Evolutionary conservation across 2,329 filamentous ascomycete species (phyloP).

Genomic region (Hortaea werneckii): DNA sequence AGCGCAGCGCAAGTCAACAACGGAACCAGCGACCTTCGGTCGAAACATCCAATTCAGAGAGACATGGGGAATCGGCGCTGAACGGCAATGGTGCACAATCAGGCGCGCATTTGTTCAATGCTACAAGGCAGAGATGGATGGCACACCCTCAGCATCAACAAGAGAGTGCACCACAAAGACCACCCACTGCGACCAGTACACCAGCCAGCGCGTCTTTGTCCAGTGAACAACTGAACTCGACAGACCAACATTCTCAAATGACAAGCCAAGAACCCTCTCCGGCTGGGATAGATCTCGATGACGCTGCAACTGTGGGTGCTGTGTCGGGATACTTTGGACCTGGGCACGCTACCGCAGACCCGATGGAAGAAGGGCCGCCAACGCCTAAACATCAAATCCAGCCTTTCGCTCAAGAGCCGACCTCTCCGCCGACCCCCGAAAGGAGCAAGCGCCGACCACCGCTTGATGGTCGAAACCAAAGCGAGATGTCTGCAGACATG

Average conservation of each 20-base stretch:
- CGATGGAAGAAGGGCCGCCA: not conserved
- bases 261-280: constrained; percentile 13
- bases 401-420: constrained; percentile 5
- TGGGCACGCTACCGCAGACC: constrained; percentile 3
- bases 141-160: constrained; percentile 5
- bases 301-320: constrained; percentile 15
- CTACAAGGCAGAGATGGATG: constrained; percentile 17
- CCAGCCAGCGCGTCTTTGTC: not conserved
- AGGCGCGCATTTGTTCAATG: constrained; percentile 15
- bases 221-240: not conserved
- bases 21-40: not conserved
- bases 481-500: constrained; percentile 16
- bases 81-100: constrained; percentile 2
- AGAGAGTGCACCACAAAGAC: constrained; percentile 3
- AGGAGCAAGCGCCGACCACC: constrained; percentile 13
- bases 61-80: not conserved
- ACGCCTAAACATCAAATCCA: not conserved
- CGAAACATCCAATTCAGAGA: not conserved
- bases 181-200: constrained; percentile 9
- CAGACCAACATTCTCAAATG: constrained; percentile 7
- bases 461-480: constrained; percentile 6
- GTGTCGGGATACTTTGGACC: constrained; percentile 19
- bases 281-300: constrained; percentile 12
- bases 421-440: constrained; percentile 15
- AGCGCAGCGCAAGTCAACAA: constrained; percentile 3